Evolutionary conservation across 805 yeast species (phyloP), one percentile per base, ranked within the genome.

Genomic region (Lachancea dasiensis): DNA sequence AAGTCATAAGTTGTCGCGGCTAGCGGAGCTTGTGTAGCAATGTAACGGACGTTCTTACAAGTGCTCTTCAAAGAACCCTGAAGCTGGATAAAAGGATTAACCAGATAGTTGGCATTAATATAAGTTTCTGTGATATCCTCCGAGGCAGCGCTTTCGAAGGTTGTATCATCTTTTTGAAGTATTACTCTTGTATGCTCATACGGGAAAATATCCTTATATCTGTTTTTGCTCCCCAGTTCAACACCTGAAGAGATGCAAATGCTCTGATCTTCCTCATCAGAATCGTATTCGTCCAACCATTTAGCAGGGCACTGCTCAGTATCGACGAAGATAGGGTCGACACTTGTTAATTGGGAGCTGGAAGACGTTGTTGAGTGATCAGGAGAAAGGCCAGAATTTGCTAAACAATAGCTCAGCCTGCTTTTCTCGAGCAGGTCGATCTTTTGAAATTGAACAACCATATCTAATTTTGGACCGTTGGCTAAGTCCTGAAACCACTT

Each of bases 1-100:
- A 90, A 89, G 57, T 90, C 95, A 15, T 77, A 78, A 18, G 80
- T 70, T 0, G 97, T 90, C 26, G 71, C 70, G 2, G 56, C 58
- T 42, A 84, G 60, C 2, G 98, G 98, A 2, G 96, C 98, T 58
- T 90, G 96, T 1, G 94, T 74, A 0, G 95, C 96, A 50, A 89
- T 84, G 53, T 81, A 83, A 27, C 72, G 69, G 27, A 61, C 55
- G 31, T 50, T 53, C 24, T 16, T 19, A 56, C 53, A 32, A 11
- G 18, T 15, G 22, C 14, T 20, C 6, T n/a, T 31, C 6, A 32
- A 32, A 3, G 39, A 29, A 7, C 27, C n/a, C 13, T 46, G 35
- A 20, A 34, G 34, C 19, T 23, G 27, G 18, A 20, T 32, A 26
- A 43, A 39, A 3, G 46, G 46, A 33, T 36, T 36, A 7, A 34